Evolutionary conservation across 2,329 filamentous ascomycete genomes (phyloP), one percentile per base, ranked within the genome.

Genomic region (Diaporthe velutina): DNA sequence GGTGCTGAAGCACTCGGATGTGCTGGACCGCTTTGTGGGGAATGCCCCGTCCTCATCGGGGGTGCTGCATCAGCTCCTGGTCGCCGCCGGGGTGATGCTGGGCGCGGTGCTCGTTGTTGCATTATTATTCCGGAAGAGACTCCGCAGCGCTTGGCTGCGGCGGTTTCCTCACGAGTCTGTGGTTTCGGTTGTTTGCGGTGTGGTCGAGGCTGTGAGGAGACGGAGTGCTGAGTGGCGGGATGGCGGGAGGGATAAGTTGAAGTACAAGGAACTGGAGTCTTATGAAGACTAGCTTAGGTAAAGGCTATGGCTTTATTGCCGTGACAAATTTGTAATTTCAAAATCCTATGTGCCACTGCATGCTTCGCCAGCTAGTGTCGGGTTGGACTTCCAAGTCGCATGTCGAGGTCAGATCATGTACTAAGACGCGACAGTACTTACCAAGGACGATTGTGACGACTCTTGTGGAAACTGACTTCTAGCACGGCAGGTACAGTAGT

Each of bases 11-110:
- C 42, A 73, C 55, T 74, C 77, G 4, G 61, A 73, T 15, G 66
- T 75, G 7, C 28, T 78, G 33, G 75, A 75, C 52, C 73, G 74
- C n/a, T 67, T 33, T 10, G 57, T 75, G 3, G 77, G 76, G 45
- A 78, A 77, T 35, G 77, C 70, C 12, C 25, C 40, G n/a, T n/a
- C 48, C 15, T 35, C 71, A 12, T 40, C 33, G 6, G 25, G 60
- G 1, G 9, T 25, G 5, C 22, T 71, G 7, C 58, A 68, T 22
- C 52, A 25, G 15, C 5, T 60, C 0, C 9, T 67, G n/a, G 45
- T 75, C 4, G 13, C 30, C 6, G 1, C 54, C 0, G 42, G 40
- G 28, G 66, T 71, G 15, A 12, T 66, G 1, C 2, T 74, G 8
- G 60, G 50, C 10, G 40, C 40, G 9, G 12, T 40, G 15, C 3